Evolutionary conservation across 1,139 yeast genomes (phyloP), one percentile per base, ranked within the genome.

Genomic region (Maudiozyma humilis): DNA sequence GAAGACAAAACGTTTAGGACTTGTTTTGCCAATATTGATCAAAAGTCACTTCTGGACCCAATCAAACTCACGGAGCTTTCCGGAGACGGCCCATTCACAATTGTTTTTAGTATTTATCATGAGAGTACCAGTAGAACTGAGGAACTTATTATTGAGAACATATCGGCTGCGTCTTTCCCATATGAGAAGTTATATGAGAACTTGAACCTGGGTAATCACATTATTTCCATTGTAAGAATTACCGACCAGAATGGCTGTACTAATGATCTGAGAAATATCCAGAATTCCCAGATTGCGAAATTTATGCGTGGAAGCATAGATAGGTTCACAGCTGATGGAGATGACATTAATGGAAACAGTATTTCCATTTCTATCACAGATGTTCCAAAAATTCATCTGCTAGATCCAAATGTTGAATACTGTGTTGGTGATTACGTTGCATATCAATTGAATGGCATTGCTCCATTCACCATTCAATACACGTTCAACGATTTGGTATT

Each of bases 391-490:
- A 78, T 88, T 7, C 64, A 67, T 46, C 63, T 71, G 18, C 51
- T 68, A 7, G 67, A 66, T 10, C 62, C 73, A 1, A 59, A 64
- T 17, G 65, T 67, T 29, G 71, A 74, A 53, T 83, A 79, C 56
- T 91, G 99, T 72, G 96, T 89, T 32, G 98, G 98, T 3, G 97
- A 91, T 50, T 83, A 85, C 51, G 76, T 91, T 23, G 72, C 82
- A 0, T 86, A 86, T 59, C 76, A 81, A 48, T 64, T 91, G 48
- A 75, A 76, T 13, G 98, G 98, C 4, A 71, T 76, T 2, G 76
- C 95, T 0, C 96, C 96, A 20, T 88, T 86, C 62, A 73, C 72
- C 1, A 74, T 93, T 3, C 75, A 71, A 41, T 91, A 91, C 60
- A 74, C 73, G 14, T 89, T 89, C 66, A 82, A 85, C 53, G 82